Conservation (phyloP, 2,329 filamentous ascomycete species). For the Microdochium bolleyi region DNA sequence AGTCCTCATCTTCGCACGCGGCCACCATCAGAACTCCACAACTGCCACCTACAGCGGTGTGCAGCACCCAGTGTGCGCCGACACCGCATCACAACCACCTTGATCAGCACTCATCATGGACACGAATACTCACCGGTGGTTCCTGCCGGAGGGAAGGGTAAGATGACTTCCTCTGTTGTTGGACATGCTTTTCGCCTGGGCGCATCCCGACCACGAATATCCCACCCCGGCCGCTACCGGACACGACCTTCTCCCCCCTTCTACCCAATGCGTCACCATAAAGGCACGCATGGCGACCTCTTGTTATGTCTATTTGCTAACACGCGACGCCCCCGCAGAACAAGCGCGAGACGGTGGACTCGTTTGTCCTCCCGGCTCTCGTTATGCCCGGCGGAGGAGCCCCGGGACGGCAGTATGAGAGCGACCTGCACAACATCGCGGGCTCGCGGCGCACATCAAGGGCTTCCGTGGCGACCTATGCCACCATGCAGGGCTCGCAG, state of each 20-base stretch:
- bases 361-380: not conserved
- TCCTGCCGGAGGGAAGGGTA: not conserved
- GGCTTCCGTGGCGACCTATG: not conserved
- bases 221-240: too few species aligned
- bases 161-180: not conserved
- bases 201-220: too few species aligned
- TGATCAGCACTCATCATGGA: not conserved
- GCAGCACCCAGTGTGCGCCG: not conserved
- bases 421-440: not conserved
- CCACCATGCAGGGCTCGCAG: not conserved
- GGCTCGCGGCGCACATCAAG: not conserved
- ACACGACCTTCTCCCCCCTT: too few species aligned
- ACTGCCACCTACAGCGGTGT: not conserved
- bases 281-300: too few species aligned
- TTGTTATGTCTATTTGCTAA: too few species aligned
- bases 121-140: not conserved
- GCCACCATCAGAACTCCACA: too few species aligned
- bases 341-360: not conserved
- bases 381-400: not conserved
- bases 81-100: not conserved
- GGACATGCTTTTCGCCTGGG: too few species aligned
- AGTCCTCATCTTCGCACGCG: too few species aligned
- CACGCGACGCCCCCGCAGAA: not conserved
- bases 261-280: too few species aligned
- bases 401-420: not conserved